These are phyloP conservation scores for Thalassiosira exigua DNA, from an alignment of 352 stramenopile species.

Conservation along the genomic window DNA sequence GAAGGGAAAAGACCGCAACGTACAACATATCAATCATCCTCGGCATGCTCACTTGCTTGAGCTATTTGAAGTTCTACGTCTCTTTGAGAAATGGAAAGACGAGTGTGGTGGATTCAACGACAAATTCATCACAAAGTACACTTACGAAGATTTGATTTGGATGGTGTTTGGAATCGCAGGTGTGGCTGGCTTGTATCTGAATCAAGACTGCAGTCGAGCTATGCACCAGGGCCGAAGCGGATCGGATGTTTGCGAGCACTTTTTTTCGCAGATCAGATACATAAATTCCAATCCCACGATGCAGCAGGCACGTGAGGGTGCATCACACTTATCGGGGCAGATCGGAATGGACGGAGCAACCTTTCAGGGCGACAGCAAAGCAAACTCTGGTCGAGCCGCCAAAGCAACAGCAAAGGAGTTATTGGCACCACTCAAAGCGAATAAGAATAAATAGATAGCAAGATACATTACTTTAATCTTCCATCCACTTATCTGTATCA, in stretches of 20 bases:
- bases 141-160: constrained; percentile 34
- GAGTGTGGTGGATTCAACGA: constrained; percentile 14
- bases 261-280: constrained; percentile 24
- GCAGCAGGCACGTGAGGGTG: constrained; percentile 6
- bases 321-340: neutral
- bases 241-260: constrained; percentile 38
- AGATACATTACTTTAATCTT: neutral
- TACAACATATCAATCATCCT: constrained; percentile 13
- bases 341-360: neutral
- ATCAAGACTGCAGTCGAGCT: constrained; percentile 5
- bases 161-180: constrained; percentile 32
- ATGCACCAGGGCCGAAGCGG: constrained; percentile 28
- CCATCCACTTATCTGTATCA: neutral
- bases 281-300: constrained; percentile 30
- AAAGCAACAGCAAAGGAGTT: neutral
- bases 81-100: constrained; percentile 35
- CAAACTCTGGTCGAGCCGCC: constrained; percentile 8
- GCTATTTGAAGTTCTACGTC: constrained; percentile 14
- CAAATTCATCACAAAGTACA: constrained; percentile 30
- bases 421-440: neutral
- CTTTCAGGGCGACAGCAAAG: neutral
- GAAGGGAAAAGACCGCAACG: constrained; percentile 8
- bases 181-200: constrained; percentile 11
- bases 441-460: neutral
- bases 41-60: constrained; percentile 16